Percentiles rank a stretch among this genome's conserved stretches.
Evolutionary conservation across 148 eudicot species (phyloP).

Genomic region (Chenopodium berlandieri): DNA sequence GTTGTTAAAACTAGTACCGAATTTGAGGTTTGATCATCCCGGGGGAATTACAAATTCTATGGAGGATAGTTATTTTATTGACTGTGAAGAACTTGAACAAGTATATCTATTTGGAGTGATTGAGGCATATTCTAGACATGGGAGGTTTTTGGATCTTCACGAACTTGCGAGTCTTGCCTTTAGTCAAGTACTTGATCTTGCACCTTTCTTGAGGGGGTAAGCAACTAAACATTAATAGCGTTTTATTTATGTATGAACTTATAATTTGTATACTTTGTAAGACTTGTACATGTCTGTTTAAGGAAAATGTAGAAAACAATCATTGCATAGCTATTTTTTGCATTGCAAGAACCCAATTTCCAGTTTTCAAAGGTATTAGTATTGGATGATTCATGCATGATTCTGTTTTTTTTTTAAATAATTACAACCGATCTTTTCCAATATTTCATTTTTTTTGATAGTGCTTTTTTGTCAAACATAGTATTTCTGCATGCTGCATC

Average conservation of each 20-base stretch:
- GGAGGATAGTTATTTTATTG: slow-evolving; percentile 39
- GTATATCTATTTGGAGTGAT: slow-evolving; percentile 41
- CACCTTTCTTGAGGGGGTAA: slow-evolving; percentile 64
- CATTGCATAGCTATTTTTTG: not conserved
- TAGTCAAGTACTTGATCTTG: slow-evolving; percentile 69
- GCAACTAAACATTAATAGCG: not conserved
- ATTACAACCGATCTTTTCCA: not conserved
- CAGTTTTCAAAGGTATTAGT: not conserved
- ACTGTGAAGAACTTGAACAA: slow-evolving; percentile 39
- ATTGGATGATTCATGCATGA: not conserved
- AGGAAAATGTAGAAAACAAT: not conserved
- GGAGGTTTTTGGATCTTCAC: slow-evolving; percentile 73
- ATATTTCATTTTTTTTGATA: not conserved
- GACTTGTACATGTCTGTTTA: not conserved
- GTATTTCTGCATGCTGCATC: slow-evolving; percentile 7
- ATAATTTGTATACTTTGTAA: not conserved
- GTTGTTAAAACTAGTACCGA: slow-evolving; percentile 50
- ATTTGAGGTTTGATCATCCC: slow-evolving; percentile 40
- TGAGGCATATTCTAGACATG: slow-evolving; percentile 48
- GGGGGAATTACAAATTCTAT: slow-evolving; percentile 30
- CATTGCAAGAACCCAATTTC: not conserved
- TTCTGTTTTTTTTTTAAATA: not conserved
- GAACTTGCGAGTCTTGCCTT: slow-evolving; percentile 84
- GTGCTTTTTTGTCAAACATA: not conserved
- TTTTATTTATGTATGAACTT: not conserved